phyloP scores from a whole-genome alignment of 305 asterid genomes.

The Fraxinus floribunda region DNA sequence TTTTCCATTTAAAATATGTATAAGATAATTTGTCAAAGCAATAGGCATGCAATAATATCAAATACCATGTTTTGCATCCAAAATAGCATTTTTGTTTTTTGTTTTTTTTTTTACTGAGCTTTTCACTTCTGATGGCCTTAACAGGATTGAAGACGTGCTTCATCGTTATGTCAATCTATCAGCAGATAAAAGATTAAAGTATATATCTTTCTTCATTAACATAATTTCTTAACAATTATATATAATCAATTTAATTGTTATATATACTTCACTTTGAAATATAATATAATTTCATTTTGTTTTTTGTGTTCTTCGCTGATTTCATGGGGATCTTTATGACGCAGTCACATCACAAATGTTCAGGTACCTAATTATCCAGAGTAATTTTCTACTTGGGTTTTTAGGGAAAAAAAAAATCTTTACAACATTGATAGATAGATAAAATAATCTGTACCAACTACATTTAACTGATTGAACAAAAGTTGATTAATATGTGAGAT shows the following conservation, averaged over 20 bases:
- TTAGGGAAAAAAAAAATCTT: neutral
- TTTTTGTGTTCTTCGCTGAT: neutral
- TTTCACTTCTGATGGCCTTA: neutral
- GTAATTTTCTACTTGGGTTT: neutral
- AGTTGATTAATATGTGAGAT: neutral
- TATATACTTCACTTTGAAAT: neutral
- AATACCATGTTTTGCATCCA: neutral
- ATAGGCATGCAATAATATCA: neutral
- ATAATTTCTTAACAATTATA: neutral
- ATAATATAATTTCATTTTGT: neutral
- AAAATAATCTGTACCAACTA: neutral
- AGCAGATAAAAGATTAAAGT: slow-evolving; percentile 42
- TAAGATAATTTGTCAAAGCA: neutral
- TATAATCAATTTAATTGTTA: neutral
- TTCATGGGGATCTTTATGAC: neutral
- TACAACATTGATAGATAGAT: neutral
- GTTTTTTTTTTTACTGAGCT: neutral
- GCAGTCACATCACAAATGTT: slow-evolving; percentile 42
- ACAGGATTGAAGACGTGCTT: slow-evolving; percentile 53
- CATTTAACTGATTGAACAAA: neutral
- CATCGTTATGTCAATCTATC: slow-evolving; percentile 41
- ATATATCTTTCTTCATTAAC: neutral
- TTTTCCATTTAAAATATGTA: neutral
- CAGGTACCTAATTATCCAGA: slow-evolving; percentile 35
- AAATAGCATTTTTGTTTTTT: neutral